These are phyloP conservation scores for Begonia masoniana DNA, from an alignment of 306 rosid species.

Conservation along the genomic window DNA sequence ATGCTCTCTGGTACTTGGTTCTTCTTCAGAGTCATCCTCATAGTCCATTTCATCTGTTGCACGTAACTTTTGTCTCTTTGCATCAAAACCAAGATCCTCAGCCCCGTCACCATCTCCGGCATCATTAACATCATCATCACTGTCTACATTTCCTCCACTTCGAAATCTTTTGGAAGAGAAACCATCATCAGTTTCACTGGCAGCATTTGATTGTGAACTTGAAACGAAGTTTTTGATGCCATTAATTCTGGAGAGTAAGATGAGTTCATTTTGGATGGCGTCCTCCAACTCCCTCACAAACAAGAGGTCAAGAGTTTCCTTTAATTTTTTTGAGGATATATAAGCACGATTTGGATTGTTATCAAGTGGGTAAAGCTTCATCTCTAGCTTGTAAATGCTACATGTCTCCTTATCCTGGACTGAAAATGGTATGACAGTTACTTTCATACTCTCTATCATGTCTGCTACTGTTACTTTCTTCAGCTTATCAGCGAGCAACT, in stretches of 20 bases:
- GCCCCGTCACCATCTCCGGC: conserved; percentile 37
- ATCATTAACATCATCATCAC: conserved; percentile 22
- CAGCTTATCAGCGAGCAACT: conserved; percentile 49
- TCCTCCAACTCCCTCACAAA: conserved; percentile 74
- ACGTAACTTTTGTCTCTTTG: conserved; percentile 57
- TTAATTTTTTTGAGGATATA: conserved; percentile 42
- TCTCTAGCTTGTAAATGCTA: conserved; percentile 66
- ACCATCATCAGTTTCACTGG: conserved; percentile 33
- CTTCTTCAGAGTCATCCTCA: conserved; percentile 62
- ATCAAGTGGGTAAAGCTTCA: conserved; percentile 51
- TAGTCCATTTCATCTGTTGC: conserved; percentile 78
- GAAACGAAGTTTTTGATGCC: conserved; percentile 42
- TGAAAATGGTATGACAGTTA: conserved; percentile 41
- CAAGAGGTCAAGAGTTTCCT: conserved; percentile 36
- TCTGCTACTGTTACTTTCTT: conserved; percentile 87
- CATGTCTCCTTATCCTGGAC: conserved; percentile 23
- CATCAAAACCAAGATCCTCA: conserved; percentile 71
- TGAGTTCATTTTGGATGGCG: conserved; percentile 46
- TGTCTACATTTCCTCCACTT: conserved; percentile 26
- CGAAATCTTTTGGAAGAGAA: conserved; percentile 16
- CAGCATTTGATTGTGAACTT: conserved; percentile 15
- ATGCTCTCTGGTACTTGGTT: conserved; percentile 24
- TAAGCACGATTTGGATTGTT: conserved; percentile 45
- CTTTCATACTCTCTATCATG: conserved; percentile 56
- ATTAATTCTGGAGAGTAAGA: conserved; percentile 49